Evolutionary conservation across 2,329 filamentous ascomycete genomes (phyloP).

Genomic region (Cordyceps javanica): DNA sequence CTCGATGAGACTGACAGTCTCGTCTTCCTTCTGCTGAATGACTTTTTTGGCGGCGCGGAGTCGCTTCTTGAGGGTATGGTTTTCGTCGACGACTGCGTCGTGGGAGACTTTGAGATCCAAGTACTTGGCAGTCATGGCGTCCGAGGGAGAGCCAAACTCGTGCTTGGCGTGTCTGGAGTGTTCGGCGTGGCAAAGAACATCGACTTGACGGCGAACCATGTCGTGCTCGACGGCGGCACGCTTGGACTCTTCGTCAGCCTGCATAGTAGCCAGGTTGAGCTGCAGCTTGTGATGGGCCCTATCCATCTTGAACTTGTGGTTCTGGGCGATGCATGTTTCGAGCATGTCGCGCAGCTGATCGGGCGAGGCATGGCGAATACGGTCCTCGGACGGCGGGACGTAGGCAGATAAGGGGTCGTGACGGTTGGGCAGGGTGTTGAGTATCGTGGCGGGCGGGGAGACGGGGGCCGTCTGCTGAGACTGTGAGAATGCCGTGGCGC

Average conservation of each 20-base stretch:
- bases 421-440: slow-evolving; percentile 29
- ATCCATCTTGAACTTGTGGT: slow-evolving; percentile 65
- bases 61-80: slow-evolving; percentile 55
- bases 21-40: slow-evolving; percentile 71
- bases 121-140: slow-evolving; percentile 48
- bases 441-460: slow-evolving; percentile 47
- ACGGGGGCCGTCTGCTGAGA: slow-evolving; percentile 44
- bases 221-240: slow-evolving; percentile 86
- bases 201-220: slow-evolving; percentile 82
- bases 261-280: slow-evolving; percentile 75
- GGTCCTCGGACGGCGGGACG: slow-evolving; percentile 39
- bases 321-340: slow-evolving; percentile 47
- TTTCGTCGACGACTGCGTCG: slow-evolving; percentile 61
- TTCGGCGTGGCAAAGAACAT: slow-evolving; percentile 72
- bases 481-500: slow-evolving; percentile 24
- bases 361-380: slow-evolving; percentile 46
- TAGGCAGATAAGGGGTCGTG: slow-evolving; percentile 29
- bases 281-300: slow-evolving; percentile 88
- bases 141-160: slow-evolving; percentile 45
- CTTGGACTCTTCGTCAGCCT: slow-evolving; percentile 78
- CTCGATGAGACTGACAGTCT: slow-evolving; percentile 63
- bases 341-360: slow-evolving; percentile 54
- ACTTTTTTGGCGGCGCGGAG: slow-evolving; percentile 70
- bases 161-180: slow-evolving; percentile 56
- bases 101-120: slow-evolving; percentile 60